Evolutionary conservation across 2,329 filamentous ascomycete genomes (phyloP).

Genomic region (Penicillium thymicola): DNA sequence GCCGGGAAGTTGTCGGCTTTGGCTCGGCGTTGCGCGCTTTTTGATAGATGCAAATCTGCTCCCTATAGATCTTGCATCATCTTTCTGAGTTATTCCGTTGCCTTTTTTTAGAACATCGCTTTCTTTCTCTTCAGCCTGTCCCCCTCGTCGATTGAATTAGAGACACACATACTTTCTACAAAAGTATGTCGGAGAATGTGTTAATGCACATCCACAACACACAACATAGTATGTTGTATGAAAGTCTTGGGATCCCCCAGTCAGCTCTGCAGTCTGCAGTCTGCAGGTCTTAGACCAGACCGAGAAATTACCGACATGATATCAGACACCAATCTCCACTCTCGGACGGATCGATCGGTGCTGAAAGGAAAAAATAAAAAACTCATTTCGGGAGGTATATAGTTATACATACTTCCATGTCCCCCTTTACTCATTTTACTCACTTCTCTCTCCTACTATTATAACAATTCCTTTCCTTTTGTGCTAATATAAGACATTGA

Average conservation of each 20-base stretch:
- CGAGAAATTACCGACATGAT: conserved; percentile 1
- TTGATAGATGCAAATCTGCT: background rate
- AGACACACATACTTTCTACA: background rate
- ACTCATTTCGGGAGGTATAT: background rate
- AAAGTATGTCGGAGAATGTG: background rate
- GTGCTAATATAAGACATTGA: too few species aligned
- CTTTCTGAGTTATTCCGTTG: background rate
- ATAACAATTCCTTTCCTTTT: background rate
- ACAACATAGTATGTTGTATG: too few species aligned
- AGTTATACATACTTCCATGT: background rate
- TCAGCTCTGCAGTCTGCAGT: background rate
- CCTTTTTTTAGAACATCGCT: background rate
- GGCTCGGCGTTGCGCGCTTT: conserved; percentile 5
- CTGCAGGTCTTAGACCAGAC: background rate
- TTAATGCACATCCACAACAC: background rate
- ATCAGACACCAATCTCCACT: background rate
- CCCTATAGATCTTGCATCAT: background rate
- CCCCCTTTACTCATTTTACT: background rate
- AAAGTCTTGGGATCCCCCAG: too few species aligned
- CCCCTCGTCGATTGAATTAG: background rate
- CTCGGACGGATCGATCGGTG: background rate
- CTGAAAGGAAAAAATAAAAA: background rate
- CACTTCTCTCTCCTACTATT: background rate
- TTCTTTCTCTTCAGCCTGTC: background rate
- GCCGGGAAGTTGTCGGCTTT: conserved; percentile 13